phyloP scores from a whole-genome alignment of 1,139 yeast species.

The Insectozyma bohioensis region DNA sequence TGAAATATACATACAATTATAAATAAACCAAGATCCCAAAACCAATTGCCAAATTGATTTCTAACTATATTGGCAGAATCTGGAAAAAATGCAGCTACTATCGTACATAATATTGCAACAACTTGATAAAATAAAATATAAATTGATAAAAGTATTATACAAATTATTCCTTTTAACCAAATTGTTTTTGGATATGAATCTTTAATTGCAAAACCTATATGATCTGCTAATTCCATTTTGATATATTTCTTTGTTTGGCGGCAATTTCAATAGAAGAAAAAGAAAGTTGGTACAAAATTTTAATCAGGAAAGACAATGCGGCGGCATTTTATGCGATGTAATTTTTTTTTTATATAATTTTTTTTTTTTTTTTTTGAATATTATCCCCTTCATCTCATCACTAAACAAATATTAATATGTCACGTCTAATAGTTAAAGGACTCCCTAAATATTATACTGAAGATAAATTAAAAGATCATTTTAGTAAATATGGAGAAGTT shows the following conservation, averaged over 20 bases:
- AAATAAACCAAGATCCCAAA: constrained; percentile 38
- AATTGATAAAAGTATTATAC: constrained; percentile 17
- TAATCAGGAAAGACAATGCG: too few relatives aligned
- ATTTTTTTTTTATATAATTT: too few relatives aligned
- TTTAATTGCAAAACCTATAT: constrained; percentile 21
- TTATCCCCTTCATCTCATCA: constrained; percentile 3
- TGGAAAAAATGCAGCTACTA: constrained; percentile 25
- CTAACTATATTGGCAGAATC: constrained; percentile 25
- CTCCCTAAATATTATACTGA: constrained; percentile 81
- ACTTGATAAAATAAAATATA: constrained; percentile 24
- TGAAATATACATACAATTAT: constrained; percentile 27
- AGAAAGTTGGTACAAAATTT: not conserved
- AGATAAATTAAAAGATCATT: constrained; percentile 69
- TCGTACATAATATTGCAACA: constrained; percentile 20
- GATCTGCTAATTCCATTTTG: constrained; percentile 22
- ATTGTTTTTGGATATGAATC: constrained; percentile 9
- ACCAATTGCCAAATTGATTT: constrained; percentile 22
- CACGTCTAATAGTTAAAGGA: constrained; percentile 94
- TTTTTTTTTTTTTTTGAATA: constrained; percentile 1
- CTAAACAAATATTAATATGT: constrained; percentile 43
- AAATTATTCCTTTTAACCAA: constrained; percentile 21
- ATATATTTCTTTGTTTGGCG: constrained; percentile 3
- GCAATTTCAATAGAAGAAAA: not conserved
- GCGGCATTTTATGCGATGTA: too few relatives aligned
- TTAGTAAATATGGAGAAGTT: constrained; percentile 60